Evolutionary conservation across 345 rosid species (phyloP), one percentile per base, ranked within the genome.

Genomic region (Acer yangbiense): DNA sequence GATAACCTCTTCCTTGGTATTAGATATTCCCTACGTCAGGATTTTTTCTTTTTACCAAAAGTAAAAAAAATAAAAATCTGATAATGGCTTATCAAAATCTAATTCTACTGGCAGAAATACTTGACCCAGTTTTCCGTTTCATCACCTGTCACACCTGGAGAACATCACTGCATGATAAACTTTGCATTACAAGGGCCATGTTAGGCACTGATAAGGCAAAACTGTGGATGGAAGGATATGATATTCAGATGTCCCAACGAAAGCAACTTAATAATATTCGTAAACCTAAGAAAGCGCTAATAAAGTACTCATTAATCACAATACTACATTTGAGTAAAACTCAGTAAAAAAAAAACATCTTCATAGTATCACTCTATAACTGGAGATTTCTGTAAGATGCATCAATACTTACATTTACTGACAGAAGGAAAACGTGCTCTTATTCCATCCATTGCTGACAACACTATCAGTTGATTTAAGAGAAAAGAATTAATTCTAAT

Each of bases 391-490:
- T 70, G 48, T 65, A 72, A n/a, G 25, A 58, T 61, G 25, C 44
- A 43, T 20, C 21, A 43, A 48, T 54, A 78, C 93, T 86, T 85
- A 91, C 95, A 76, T 85, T 80, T 89, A 58, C 70, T 77, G 73
- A 91, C 82, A 64, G 88, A 84, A 81, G 92, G 92, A 81, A 89
- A 88, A 9, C 85, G 90, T 27, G 86, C 85, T 78, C 89, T 84
- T 35, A 91, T 43, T 69, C 92, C 95, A 72, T 88, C 88, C 88
- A 91, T 87, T 23, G 95, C 95, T 0, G 95, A 89, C 62, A 91
- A 81, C 58, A 91, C 93, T 91, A 87, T 20, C 76, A 72, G 72
- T 18, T 75, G 44, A 83, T 55, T 35, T 20, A n/a, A 21, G 69
- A 55, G 55, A 60, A 27, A 77, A 18, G 2, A 18, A 21, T 65